Evolutionary conservation across 2,329 filamentous ascomycete species (phyloP).

Genomic region (Shiraia sp.): DNA sequence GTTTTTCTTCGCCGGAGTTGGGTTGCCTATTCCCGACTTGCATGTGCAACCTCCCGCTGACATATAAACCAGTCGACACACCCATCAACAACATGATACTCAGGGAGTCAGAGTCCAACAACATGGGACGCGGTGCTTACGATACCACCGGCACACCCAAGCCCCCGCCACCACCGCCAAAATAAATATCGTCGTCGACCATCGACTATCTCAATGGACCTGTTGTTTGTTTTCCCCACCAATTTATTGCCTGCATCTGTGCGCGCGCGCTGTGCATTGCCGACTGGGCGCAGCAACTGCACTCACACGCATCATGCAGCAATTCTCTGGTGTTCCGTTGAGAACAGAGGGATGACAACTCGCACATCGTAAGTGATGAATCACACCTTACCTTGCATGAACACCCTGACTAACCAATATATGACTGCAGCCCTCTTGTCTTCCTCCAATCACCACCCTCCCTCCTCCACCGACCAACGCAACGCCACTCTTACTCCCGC

Average conservation of each 20-base stretch:
- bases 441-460: conserved; percentile 18
- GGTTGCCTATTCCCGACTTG: conserved; percentile 13
- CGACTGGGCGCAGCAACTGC: too few relatives aligned
- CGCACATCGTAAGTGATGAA: conserved; percentile 39
- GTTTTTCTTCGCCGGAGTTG: conserved; percentile 12
- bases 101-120: conserved; percentile 47
- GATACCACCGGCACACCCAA: conserved; percentile 55
- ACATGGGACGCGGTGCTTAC: conserved; percentile 56
- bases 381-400: conserved; percentile 32
- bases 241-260: too few relatives aligned
- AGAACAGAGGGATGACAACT: conserved; percentile 37
- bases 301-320: neutral
- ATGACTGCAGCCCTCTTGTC: conserved; percentile 33
- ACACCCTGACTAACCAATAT: conserved; percentile 33
- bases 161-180: conserved; percentile 48
- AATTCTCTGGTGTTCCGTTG: conserved; percentile 26
- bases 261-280: too few relatives aligned
- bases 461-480: conserved; percentile 12
- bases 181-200: conserved; percentile 34
- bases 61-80: conserved; percentile 36
- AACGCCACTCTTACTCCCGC: conserved; percentile 12
- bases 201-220: conserved; percentile 11
- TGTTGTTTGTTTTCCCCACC: conserved; percentile 1
- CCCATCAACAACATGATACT: conserved; percentile 46
- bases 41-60: conserved; percentile 27